Evolutionary conservation across 75 land plant species (phyloP).

Genomic region (Pinus albicaulis): DNA sequence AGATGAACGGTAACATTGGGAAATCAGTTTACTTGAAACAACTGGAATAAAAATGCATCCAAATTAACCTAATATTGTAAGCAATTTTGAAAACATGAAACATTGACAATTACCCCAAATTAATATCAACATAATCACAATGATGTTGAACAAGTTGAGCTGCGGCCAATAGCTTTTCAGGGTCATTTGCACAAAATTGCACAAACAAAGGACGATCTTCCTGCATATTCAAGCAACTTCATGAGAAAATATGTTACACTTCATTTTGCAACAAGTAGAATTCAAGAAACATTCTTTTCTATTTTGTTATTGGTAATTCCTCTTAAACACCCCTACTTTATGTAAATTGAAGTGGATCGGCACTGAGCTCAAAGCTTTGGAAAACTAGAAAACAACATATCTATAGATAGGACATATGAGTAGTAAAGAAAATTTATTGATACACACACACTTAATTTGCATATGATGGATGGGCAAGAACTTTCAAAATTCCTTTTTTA

Average conservation of each 20-base stretch:
- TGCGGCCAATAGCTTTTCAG: slow-evolving; percentile 81
- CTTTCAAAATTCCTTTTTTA: too few relatives aligned
- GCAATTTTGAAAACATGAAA: not conserved
- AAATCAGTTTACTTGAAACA: not conserved
- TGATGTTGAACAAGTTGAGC: slow-evolving; percentile 71
- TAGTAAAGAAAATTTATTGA: too few relatives aligned
- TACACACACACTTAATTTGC: too few relatives aligned
- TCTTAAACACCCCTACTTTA: too few relatives aligned
- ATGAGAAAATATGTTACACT: not conserved
- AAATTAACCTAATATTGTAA: not conserved
- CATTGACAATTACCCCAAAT: slow-evolving; percentile 69
- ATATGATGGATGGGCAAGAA: too few relatives aligned
- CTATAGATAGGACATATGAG: too few relatives aligned
- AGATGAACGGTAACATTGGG: too few relatives aligned
- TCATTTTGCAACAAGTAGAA: not conserved
- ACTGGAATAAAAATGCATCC: not conserved
- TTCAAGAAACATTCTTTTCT: not conserved
- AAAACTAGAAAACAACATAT: too few relatives aligned
- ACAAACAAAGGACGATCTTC: slow-evolving; percentile 97
- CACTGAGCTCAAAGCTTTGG: too few relatives aligned
- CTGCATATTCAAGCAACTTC: slow-evolving; percentile 36
- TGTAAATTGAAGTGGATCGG: too few relatives aligned
- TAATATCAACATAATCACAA: slow-evolving; percentile 96
- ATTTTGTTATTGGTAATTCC: too few relatives aligned
- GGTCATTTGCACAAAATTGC: slow-evolving; percentile 99